Evolutionary conservation across 2,329 filamentous ascomycete species (phyloP), one percentile per base, ranked within the genome.

Genomic region (Pseudogymnoascus sp.): DNA sequence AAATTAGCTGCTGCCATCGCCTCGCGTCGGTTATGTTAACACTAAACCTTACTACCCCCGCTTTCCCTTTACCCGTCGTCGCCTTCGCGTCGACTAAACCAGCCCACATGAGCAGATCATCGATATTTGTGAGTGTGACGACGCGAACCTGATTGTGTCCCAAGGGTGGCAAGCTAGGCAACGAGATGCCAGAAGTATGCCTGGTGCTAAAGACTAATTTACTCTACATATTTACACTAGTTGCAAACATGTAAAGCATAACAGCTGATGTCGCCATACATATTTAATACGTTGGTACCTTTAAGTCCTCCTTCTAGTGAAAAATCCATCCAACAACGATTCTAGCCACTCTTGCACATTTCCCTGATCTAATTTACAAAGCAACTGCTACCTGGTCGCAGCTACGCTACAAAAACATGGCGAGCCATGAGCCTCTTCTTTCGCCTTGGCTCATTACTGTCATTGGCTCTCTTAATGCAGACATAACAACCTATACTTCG

Each of bases 381-480:
- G 8, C 19, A 42, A 42, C 23, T 42, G 19, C 9, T 42, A 42
- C 9, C 12, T 42, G 8, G 16, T 42, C 39, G 22, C 39, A 23
- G 8, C 19, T 5, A 42, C 19, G 11, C 16, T 5, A 42, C 12
- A 22, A 42, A 22, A 42, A 12, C 7, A 42, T 42, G 39, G 39
- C 39, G 9, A 22, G 4, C 39, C 39, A 42, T 12, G 39, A 42
- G 23, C 8, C 16, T 22, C 38, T 41, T 12, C 38, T 12, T 41
- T 22, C 19, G 5, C 74, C 9, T 12, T 3, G 9, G 19, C 39
- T 42, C 16, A 42, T 42, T 55, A 49, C 62, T 8, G 22, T 66
- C 16, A 64, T 66, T 30, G 63, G 64, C 14, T 64, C 63, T 19
- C 49, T 65, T n/a, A 65, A 65, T 30, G 49, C 33, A 14, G 64